A percentile compares a stretch with the other conserved stretches of the same genome.
Conservation (phyloP, 2,329 filamentous ascomycete species). For the Hymenoscyphus fraxineus region DNA sequence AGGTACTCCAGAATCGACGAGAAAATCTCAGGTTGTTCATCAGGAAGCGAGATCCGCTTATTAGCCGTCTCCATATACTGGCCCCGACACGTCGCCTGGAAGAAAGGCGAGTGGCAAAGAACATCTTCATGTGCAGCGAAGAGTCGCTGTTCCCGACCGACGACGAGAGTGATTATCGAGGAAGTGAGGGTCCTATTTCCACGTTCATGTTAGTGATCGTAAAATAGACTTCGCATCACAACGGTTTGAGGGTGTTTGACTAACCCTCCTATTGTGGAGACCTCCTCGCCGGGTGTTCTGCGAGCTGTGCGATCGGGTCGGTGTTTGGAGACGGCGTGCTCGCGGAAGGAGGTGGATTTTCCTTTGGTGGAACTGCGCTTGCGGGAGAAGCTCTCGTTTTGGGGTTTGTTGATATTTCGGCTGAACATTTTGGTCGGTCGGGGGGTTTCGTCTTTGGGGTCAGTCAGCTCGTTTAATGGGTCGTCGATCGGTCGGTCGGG, state of each 20-base stretch:
- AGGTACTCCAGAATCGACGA: slow-evolving; percentile 93
- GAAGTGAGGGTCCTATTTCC: slow-evolving; percentile 41
- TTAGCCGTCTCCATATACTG: slow-evolving; percentile 71
- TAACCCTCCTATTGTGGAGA: slow-evolving; percentile 25
- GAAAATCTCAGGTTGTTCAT: slow-evolving; percentile 86
- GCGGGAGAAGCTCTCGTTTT: slow-evolving; percentile 34
- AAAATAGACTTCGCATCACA: slow-evolving; percentile 5
- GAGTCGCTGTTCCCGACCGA: slow-evolving; percentile 79
- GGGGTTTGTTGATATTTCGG: slow-evolving; percentile 29
- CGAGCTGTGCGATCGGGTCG: slow-evolving; percentile 30
- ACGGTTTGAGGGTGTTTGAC: background rate
- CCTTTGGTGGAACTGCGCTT: slow-evolving; percentile 27
- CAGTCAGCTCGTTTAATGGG: slow-evolving; percentile 4
- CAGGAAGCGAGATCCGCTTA: slow-evolving; percentile 70
- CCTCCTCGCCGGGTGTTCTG: slow-evolving; percentile 29
- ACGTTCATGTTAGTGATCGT: slow-evolving; percentile 15
- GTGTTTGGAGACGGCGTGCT: slow-evolving; percentile 36
- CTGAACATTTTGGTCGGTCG: slow-evolving; percentile 27
- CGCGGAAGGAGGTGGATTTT: slow-evolving; percentile 32
- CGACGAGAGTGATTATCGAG: slow-evolving; percentile 81
- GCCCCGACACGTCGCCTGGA: slow-evolving; percentile 67
- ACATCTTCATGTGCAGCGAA: slow-evolving; percentile 96
- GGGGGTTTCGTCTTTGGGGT: background rate
- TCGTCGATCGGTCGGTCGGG: slow-evolving; percentile 7
- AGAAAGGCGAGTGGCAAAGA: slow-evolving; percentile 80